phyloP scores from a whole-genome alignment of 140 eudicot genomes.

The Anethum foeniculum region DNA sequence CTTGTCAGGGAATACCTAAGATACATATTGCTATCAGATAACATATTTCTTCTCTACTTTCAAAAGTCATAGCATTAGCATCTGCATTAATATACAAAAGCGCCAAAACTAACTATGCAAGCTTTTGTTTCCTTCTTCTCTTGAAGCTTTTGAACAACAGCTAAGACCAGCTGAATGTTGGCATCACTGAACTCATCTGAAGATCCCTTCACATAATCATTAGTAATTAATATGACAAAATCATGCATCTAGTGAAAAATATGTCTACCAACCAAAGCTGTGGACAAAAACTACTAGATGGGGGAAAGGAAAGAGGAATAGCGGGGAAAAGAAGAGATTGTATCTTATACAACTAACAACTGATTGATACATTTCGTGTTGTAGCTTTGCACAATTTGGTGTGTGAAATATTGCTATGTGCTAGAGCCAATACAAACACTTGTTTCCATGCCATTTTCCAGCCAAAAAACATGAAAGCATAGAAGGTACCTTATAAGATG shows the following conservation, averaged over 20 bases:
- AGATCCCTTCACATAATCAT: constrained; percentile 76
- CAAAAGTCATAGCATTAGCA: constrained; percentile 12
- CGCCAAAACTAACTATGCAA: constrained; percentile 50
- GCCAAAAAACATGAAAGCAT: constrained; percentile 11
- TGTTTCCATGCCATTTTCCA: constrained; percentile 15
- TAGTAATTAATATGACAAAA: constrained; percentile 24
- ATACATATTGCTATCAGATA: constrained; percentile 11
- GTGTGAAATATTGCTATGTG: background rate
- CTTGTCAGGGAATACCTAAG: constrained; percentile 86
- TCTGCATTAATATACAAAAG: background rate
- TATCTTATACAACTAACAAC: background rate
- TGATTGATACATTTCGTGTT: background rate
- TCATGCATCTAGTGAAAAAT: constrained; percentile 17
- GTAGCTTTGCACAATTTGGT: background rate
- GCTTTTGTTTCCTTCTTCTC: constrained; percentile 68
- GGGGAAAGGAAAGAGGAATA: background rate
- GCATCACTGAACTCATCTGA: constrained; percentile 97
- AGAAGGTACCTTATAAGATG: constrained; percentile 87
- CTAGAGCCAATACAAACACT: constrained; percentile 9
- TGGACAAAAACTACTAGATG: background rate
- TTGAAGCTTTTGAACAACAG: constrained; percentile 70
- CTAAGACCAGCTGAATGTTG: constrained; percentile 73
- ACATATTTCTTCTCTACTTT: constrained; percentile 11
- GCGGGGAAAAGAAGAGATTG: background rate
- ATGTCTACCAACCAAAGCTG: background rate